These are phyloP conservation scores for Aspergillus japonicus DNA, from an alignment of 2,329 filamentous ascomycete genomes.

Conservation along the genomic window DNA sequence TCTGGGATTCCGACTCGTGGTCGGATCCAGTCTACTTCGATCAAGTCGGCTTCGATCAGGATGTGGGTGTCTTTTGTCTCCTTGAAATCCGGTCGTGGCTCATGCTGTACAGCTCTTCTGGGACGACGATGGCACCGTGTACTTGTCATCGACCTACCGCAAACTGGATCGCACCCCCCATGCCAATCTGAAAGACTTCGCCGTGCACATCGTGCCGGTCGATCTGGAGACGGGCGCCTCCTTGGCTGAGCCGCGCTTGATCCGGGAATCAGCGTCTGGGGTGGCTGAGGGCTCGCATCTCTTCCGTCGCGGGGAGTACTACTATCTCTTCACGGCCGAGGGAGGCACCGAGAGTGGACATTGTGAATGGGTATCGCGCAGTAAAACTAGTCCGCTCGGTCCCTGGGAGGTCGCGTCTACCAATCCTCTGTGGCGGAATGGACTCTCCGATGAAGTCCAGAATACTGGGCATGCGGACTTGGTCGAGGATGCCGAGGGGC, in stretches of 20 bases:
- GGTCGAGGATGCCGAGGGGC: constrained; percentile 46
- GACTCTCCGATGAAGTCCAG: constrained; percentile 50
- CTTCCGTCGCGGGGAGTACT: constrained; percentile 52
- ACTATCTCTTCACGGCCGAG: constrained; percentile 56
- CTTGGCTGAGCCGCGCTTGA: constrained; percentile 30
- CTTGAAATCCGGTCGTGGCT: neutral
- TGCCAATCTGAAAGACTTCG: constrained; percentile 53
- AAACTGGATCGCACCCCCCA: constrained; percentile 39
- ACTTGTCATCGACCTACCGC: constrained; percentile 46
- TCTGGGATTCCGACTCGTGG: constrained; percentile 53
- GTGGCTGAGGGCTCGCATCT: constrained; percentile 57
- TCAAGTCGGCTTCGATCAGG: constrained; percentile 55
- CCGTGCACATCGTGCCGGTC: constrained; percentile 38
- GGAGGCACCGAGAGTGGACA: constrained; percentile 61
- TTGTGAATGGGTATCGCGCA: constrained; percentile 59
- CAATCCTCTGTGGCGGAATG: constrained; percentile 57
- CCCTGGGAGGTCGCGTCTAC: constrained; percentile 62
- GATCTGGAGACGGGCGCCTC: constrained; percentile 35
- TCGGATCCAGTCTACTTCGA: constrained; percentile 57
- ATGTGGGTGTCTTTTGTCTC: constrained; percentile 37
- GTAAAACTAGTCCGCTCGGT: constrained; percentile 54
- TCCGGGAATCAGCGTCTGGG: constrained; percentile 48
- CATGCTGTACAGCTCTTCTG: constrained; percentile 45
- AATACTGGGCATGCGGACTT: constrained; percentile 53
- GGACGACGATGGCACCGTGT: constrained; percentile 52